Evolutionary conservation across 2,329 filamentous ascomycete species (phyloP), one percentile per base, ranked within the genome.

Genomic region (Penicillium griseofulvum): DNA sequence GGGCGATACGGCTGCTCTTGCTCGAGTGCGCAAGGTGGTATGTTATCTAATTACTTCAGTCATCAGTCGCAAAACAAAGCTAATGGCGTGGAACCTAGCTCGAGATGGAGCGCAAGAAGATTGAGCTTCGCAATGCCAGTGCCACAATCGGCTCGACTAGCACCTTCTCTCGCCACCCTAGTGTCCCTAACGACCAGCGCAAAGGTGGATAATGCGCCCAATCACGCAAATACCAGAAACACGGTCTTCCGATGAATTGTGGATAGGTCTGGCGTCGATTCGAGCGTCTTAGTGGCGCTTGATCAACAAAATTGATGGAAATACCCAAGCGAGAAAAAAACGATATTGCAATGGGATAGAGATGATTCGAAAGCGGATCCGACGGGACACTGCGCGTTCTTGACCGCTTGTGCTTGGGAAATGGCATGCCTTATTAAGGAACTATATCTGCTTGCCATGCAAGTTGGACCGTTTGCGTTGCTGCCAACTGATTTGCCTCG

Each of bases 211-310:
- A 65, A 44, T 16, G 8, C 44, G 31, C 33, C 19, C n/a, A 44
- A 28, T 14, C 7, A 11, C 17, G 33, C 26, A 33, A 9, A 10
- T 34, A 19, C 36, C 42, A 16, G 34, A 17, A n/a, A 39, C n/a
- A 16, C 44, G 37, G 22, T 31, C 47, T 16, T 34, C 44, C 43
- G 26, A 36, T 44, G 26, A 47, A 55, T 34, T 49, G 43, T 50
- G 53, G 37, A 44, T 41, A 31, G 44, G 51, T 54, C 49, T 55
- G 41, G 44, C 24, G 55, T 45, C 31, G 22, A 36, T 41, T 51
- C 17, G 47, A 60, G 49, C 67, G 94, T 96, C 73, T 91, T 89
- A 29, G 22, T 37, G 39, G 44, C 44, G 48, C 49, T 47, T 24
- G 50, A 49, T 53, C 29, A 48, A 55, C 34, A 54, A 45, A 46